phyloP scores from a whole-genome alignment of 805 yeast genomes.

The Millerozyma acaciae region DNA sequence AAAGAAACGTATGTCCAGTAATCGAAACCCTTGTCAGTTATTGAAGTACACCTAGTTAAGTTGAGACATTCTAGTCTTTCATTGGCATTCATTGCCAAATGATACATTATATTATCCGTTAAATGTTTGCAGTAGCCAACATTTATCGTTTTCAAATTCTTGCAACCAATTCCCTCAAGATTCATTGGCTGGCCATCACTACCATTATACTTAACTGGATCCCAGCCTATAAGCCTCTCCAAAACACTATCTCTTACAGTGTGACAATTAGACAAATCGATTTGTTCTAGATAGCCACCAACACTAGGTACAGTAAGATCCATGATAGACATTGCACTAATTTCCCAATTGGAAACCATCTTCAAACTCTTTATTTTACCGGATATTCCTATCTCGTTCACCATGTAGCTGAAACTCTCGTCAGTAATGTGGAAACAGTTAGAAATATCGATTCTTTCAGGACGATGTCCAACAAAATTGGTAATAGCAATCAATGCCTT shows the following conservation, averaged over 20 bases:
- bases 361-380: constrained; percentile 53
- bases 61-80: constrained; percentile 53
- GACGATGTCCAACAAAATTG: constrained; percentile 68
- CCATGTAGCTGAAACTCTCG: constrained; percentile 66
- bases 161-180: constrained; percentile 50
- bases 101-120: constrained; percentile 64
- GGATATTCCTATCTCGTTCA: constrained; percentile 65
- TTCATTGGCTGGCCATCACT: constrained; percentile 7
- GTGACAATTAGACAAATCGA: constrained; percentile 70
- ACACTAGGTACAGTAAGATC: constrained; percentile 65
- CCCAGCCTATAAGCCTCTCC: constrained; percentile 63
- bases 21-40: constrained; percentile 69
- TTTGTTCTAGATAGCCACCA: constrained; percentile 53
- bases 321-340: constrained; percentile 78
- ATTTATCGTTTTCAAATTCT: constrained; percentile 48
- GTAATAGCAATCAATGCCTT: constrained; percentile 53
- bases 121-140: constrained; percentile 74
- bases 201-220: constrained; percentile 10
- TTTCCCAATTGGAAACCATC: constrained; percentile 74
- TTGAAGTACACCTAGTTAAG: constrained; percentile 71
- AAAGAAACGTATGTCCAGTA: constrained; percentile 60
- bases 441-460: constrained; percentile 56
- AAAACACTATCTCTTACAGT: constrained; percentile 70
- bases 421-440: constrained; percentile 77
- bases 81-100: constrained; percentile 56